These are phyloP conservation scores for Picea mariana DNA, from an alignment of 83 land plant species.

Conservation along the genomic window DNA sequence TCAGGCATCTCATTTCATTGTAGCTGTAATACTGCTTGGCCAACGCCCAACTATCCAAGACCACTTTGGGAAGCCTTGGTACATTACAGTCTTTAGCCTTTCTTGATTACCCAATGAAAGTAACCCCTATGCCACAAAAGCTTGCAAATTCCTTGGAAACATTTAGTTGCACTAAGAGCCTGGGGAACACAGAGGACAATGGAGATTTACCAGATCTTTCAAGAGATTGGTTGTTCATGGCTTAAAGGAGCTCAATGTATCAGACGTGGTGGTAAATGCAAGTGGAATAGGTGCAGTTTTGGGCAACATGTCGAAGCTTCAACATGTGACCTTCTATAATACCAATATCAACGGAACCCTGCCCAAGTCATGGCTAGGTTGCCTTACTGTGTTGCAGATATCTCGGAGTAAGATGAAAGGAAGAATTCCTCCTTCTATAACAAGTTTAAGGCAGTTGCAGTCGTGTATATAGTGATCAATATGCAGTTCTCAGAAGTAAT, in stretches of 20 bases:
- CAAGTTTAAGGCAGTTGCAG: constrained; percentile 3
- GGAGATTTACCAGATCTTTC: not conserved
- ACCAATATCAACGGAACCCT: constrained; percentile 18
- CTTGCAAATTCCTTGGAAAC: constrained; percentile 43
- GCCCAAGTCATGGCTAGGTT: constrained; percentile 12
- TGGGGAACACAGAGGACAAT: too few species aligned
- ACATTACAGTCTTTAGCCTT: constrained; percentile 19
- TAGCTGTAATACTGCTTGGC: constrained; percentile 64
- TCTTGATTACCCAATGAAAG: constrained; percentile 39
- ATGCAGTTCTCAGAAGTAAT: too few species aligned
- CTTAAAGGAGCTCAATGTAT: constrained; percentile 2
- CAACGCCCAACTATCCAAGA: constrained; percentile 43
- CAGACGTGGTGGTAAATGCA: constrained; percentile 24
- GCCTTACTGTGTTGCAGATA: not conserved
- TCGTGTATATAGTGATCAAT: too few species aligned
- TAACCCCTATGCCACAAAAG: constrained; percentile 36
- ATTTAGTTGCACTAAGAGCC: not conserved
- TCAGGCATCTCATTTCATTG: constrained; percentile 68
- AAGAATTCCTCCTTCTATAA: not conserved
- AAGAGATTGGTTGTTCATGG: constrained; percentile 18
- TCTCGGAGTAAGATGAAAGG: not conserved
- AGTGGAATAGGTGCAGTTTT: not conserved
- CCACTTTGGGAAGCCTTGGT: constrained; percentile 58
- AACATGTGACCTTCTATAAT: constrained; percentile 14
- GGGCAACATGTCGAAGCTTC: constrained; percentile 8